phyloP scores from a whole-genome alignment of 768 basidiomycete species.

The Calvatia gigantea region DNA sequence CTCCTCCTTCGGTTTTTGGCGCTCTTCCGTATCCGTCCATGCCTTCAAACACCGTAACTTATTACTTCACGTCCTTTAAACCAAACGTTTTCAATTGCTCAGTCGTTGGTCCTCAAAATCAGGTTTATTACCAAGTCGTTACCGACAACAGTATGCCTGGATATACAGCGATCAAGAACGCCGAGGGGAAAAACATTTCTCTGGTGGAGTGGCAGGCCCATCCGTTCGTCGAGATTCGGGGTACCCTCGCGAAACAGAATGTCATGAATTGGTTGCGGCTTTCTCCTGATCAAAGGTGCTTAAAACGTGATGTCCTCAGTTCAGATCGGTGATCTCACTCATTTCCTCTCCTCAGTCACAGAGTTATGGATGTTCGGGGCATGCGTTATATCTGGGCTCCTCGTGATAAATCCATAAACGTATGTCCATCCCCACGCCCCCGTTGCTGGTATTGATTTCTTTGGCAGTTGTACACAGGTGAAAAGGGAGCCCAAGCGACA shows the following conservation, averaged over 20 bases:
- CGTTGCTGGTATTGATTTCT: background rate
- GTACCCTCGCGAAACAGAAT: conserved; percentile 43
- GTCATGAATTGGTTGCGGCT: conserved; percentile 54
- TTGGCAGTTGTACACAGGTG: conserved; percentile 44
- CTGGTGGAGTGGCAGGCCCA: conserved; percentile 56
- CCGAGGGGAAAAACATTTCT: conserved; percentile 42
- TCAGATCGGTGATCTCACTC: background rate
- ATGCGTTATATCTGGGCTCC: conserved; percentile 55
- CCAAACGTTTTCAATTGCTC: conserved; percentile 52
- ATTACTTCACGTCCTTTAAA: conserved; percentile 48
- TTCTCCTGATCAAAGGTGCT: conserved; percentile 41
- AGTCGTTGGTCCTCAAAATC: conserved; percentile 47
- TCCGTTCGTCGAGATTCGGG: conserved; percentile 51
- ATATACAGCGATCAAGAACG: conserved; percentile 51
- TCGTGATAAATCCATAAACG: conserved; percentile 48
- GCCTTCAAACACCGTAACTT: conserved; percentile 30
- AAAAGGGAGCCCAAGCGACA: conserved; percentile 24
- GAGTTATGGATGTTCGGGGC: conserved; percentile 51
- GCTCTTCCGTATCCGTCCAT: conserved; percentile 54
- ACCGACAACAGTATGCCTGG: conserved; percentile 49
- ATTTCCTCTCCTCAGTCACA: conserved; percentile 29
- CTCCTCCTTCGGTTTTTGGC: conserved; percentile 55
- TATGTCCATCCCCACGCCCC: conserved; percentile 24
- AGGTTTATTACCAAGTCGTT: conserved; percentile 44
- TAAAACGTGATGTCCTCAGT: background rate